These are phyloP conservation scores for Epicoccum nigrum DNA, from an alignment of 2,329 filamentous ascomycete genomes.

Conservation along the genomic window DNA sequence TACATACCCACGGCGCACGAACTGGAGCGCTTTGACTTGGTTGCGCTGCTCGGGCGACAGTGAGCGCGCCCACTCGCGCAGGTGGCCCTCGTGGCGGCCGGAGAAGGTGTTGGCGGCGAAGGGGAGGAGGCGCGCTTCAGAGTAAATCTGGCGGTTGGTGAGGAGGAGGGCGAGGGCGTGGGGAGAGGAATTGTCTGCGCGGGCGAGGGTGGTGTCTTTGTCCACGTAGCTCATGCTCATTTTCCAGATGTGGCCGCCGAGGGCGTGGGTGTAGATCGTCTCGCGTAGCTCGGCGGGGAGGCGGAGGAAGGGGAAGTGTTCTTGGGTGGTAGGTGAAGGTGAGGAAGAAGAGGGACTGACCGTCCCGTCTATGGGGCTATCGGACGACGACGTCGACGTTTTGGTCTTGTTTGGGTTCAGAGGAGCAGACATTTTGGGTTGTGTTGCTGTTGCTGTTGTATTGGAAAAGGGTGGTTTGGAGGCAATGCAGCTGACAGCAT, in stretches of 20 bases:
- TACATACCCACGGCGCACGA: constrained; percentile 4
- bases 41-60: background rate
- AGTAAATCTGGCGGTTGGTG: constrained; percentile 6
- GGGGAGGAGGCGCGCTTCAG: constrained; percentile 6
- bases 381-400: too few species aligned
- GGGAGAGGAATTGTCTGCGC: background rate
- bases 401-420: too few species aligned
- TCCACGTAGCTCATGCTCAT: background rate
- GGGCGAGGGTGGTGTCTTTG: background rate
- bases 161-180: constrained; percentile 2
- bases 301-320: background rate
- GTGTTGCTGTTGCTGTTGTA: too few species aligned
- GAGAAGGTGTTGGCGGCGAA: constrained; percentile 10
- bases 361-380: too few species aligned
- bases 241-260: constrained; percentile 9
- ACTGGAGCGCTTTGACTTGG: background rate
- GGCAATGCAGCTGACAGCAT: too few species aligned
- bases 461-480: too few species aligned
- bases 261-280: background rate
- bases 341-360: too few species aligned
- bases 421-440: too few species aligned
- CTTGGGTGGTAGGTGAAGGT: too few species aligned
- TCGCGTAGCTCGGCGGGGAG: too few species aligned
- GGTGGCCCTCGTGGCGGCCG: constrained; percentile 1
- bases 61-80: constrained; percentile 3